These are phyloP conservation scores for Dactylellina leptospora DNA, from an alignment of 2,329 filamentous ascomycete species.

Conservation along the genomic window DNA sequence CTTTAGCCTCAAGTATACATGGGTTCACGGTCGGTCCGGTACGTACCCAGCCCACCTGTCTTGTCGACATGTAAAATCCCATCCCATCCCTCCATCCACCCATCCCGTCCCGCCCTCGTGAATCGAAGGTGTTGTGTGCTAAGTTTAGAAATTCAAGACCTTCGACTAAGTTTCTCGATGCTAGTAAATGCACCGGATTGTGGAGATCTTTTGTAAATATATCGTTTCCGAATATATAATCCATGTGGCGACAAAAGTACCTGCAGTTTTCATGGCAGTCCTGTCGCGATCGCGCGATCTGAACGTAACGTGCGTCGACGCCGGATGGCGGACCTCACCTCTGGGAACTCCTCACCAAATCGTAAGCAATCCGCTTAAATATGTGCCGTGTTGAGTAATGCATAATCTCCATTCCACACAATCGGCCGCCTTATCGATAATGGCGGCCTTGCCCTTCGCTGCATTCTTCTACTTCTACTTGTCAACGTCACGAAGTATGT, in stretches of 20 bases:
- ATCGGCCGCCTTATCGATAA: conserved; percentile 5
- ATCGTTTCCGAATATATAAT: conserved; percentile 6
- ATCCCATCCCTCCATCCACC: background rate
- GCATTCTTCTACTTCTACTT: background rate
- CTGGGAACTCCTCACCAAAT: conserved; percentile 1
- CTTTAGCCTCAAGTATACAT: conserved; percentile 40
- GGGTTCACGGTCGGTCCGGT: conserved; percentile 1
- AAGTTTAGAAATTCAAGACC: conserved; percentile 37
- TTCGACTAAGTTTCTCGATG: background rate
- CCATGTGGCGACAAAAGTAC: conserved; percentile 26
- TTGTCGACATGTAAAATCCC: background rate
- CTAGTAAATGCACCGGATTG: conserved; percentile 1
- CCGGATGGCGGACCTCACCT: background rate
- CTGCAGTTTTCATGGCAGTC: conserved; percentile 34
- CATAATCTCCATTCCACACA: background rate
- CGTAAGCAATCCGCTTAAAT: conserved; percentile 3
- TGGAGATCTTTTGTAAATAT: conserved; percentile 8
- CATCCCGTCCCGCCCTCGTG: conserved; percentile 15
- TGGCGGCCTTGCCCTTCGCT: background rate
- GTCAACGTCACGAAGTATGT: background rate
- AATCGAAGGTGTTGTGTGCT: conserved; percentile 19
- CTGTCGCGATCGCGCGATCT: conserved; percentile 24
- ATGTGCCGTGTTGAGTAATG: conserved; percentile 30
- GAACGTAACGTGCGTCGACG: background rate
- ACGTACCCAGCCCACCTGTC: conserved; percentile 12